Base-by-base conservation (phyloP, 2,329 filamentous ascomycete genomes). In the Gremmenia infestans region DNA sequence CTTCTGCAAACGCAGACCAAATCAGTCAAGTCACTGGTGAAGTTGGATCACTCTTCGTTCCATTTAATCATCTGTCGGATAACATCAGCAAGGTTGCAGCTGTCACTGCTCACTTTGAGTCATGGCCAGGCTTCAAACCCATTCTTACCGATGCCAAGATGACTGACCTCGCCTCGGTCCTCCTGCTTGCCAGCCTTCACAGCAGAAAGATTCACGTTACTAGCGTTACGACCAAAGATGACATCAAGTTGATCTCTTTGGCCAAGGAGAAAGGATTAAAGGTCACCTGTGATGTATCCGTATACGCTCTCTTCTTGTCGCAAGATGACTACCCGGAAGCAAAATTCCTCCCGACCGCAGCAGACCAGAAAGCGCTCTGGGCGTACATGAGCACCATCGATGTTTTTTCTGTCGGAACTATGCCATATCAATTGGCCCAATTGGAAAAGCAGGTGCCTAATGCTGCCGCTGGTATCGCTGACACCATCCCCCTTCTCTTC, bases 51-150 rank as follows among this genome's bases (percentile, higher is more conserved):
- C 78, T 92, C 45, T 92, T 91, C 74, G 88, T 92, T 60, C 88
- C 88, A 14, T 92, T 92, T 78, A 90, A 92, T 72, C 82, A 71
- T 71, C 76, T 91, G 25, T 88, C 87, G 57, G 88, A 87, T 64
- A 92, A 91, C 71, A 91, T 92, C 71, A 91, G 84, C 79, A 90
- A 90, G 76, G 88, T 91, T 47, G 87, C 88, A 19, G 84, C 88
- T 9, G 87, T 91, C 59, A 89, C 87, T 52, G 82, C 85, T 58
- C 88, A 92, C 75, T 92, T 92, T 67, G 86, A 86, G 58, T 80
- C 84, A 23, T 92, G 88, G 88, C 88, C 88, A 37, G 76, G 78
- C 4, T 85, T 83, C 76, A 92, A 92, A 76, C 87, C 88, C 50
- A 89, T 92, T 65, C 78, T 92, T 66, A 92, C 89, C 0, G 88